Conservation (phyloP, 176 grass and related monocot species). For the Paspalum notatum region DNA sequence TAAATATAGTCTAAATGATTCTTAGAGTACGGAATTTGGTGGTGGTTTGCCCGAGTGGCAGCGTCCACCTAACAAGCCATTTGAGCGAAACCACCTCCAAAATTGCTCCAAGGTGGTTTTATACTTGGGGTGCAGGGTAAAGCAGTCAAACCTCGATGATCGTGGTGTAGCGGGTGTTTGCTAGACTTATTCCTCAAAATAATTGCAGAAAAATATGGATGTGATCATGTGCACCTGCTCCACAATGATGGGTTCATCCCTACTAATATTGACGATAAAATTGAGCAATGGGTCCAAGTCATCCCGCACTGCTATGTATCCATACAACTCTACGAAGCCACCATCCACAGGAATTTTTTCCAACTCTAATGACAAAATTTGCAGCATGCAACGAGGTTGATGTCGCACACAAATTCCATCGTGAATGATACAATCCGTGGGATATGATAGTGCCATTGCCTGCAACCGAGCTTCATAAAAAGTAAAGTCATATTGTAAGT, state of each 20-base stretch:
- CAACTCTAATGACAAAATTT: constrained; percentile 30
- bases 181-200: not conserved
- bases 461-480: constrained; percentile 31
- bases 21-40: too few relatives aligned
- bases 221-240: not conserved
- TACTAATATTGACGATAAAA: constrained; percentile 29
- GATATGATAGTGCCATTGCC: constrained; percentile 16
- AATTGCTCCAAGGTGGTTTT: constrained; percentile 14
- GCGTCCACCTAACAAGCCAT: too few relatives aligned
- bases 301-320: constrained; percentile 30
- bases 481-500: constrained; percentile 12
- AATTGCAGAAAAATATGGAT: not conserved
- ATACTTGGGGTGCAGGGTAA: not conserved
- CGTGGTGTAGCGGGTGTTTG: not conserved
- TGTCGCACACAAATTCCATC: not conserved
- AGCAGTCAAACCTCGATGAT: not conserved
- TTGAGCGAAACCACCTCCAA: not conserved
- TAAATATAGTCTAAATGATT: not conserved
- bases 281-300: constrained; percentile 8
- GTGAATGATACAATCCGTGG: not conserved
- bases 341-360: not conserved
- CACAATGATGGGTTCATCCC: constrained; percentile 9
- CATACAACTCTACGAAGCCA: constrained; percentile 25
- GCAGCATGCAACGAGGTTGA: not conserved
- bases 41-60: too few relatives aligned